phyloP scores from a whole-genome alignment of 108 stramenopile genomes.

The Skeletonema marinoi region DNA sequence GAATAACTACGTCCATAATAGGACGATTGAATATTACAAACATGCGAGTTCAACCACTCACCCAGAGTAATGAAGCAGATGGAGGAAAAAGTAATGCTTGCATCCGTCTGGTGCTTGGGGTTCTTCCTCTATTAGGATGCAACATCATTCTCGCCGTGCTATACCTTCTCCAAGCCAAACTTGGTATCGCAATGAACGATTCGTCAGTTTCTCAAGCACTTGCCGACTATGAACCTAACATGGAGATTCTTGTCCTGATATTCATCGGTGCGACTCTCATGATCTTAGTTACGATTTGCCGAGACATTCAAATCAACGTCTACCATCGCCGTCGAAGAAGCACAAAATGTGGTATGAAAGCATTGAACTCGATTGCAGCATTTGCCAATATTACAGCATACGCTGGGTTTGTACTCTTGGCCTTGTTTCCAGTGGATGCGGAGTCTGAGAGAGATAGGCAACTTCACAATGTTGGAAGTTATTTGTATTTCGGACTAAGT shows the following conservation, averaged over 20 bases:
- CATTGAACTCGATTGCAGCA: slow-evolving; percentile 32
- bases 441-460: not conserved
- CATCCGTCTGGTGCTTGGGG: slow-evolving; percentile 3
- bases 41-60: not conserved
- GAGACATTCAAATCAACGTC: slow-evolving; percentile 43
- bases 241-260: slow-evolving; percentile 18
- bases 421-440: slow-evolving; percentile 19
- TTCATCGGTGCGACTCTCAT: slow-evolving; percentile 19
- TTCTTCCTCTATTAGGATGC: slow-evolving; percentile 31
- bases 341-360: slow-evolving; percentile 11
- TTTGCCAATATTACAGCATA: slow-evolving; percentile 27
- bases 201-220: slow-evolving; percentile 26
- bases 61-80: not conserved
- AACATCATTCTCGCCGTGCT: slow-evolving; percentile 20
- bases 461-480: slow-evolving; percentile 21
- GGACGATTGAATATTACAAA: too few species aligned
- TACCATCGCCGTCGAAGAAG: slow-evolving; percentile 44
- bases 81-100: slow-evolving; percentile 17
- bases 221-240: slow-evolving; percentile 34
- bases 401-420: slow-evolving; percentile 33
- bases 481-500: slow-evolving; percentile 32
- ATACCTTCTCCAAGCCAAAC: slow-evolving; percentile 20
- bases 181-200: slow-evolving; percentile 10
- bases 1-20: too few species aligned
- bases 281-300: slow-evolving; percentile 23